These are phyloP conservation scores for Neoscytalidium dimidiatum DNA, from an alignment of 2,329 filamentous ascomycete species.

Conservation along the genomic window DNA sequence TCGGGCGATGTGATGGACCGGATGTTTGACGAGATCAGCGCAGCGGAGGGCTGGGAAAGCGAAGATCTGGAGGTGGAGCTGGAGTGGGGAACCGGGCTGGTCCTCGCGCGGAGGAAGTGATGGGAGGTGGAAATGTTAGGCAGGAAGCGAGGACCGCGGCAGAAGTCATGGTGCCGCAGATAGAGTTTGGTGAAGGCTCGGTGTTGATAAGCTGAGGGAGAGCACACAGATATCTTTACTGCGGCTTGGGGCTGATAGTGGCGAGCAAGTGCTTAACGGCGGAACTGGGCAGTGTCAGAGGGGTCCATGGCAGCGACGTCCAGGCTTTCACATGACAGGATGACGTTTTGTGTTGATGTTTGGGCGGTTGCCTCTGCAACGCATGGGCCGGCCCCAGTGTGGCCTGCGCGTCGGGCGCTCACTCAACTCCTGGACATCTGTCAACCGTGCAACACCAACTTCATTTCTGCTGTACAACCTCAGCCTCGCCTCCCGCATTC, in stretches of 20 bases:
- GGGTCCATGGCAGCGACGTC: too few relatives aligned
- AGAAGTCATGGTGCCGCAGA: not conserved
- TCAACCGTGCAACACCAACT: constrained; percentile 7
- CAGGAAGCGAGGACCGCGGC: not conserved
- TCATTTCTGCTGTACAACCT: constrained; percentile 12
- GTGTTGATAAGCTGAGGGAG: not conserved
- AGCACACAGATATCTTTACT: not conserved
- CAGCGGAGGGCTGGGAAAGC: constrained; percentile 50
- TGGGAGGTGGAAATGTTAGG: not conserved
- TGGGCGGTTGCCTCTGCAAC: constrained; percentile 11
- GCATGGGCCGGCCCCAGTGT: not conserved
- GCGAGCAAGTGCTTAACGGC: not conserved
- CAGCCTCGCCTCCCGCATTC: not conserved
- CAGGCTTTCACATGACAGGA: not conserved
- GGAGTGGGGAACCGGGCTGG: constrained; percentile 63
- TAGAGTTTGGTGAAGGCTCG: not conserved
- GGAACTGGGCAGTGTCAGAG: too few relatives aligned
- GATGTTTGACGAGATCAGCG: constrained; percentile 61
- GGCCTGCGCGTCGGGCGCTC: constrained; percentile 1
- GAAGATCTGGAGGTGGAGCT: constrained; percentile 43
- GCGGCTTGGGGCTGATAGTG: not conserved
- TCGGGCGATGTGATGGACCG: constrained; percentile 63
- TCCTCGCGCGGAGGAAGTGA: constrained; percentile 54
- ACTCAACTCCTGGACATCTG: not conserved
- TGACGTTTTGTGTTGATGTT: constrained; percentile 1